Base-by-base conservation (phyloP, 2,329 filamentous ascomycete genomes). In the Phyllosticta paracitricarpa region DNA sequence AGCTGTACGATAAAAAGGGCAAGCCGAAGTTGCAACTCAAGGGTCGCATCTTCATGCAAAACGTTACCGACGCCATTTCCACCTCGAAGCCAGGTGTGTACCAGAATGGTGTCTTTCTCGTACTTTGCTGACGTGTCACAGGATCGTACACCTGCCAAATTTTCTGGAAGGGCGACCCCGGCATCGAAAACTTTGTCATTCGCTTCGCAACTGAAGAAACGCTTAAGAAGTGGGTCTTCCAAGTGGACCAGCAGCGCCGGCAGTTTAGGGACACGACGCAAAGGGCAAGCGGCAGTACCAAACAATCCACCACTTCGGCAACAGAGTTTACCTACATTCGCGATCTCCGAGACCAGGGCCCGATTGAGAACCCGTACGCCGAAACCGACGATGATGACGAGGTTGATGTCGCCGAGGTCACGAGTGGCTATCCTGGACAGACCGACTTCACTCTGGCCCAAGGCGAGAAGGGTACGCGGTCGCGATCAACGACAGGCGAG, bases 21-120 rank as follows among this genome's bases (percentile, higher is more conserved):
- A 96, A 93, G 75, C 77, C 81, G 28, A 84, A 82, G 66, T 81
- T 97, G 64, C 92, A 97, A 75, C 82, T 99, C 30, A 99, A 99
- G 76, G 94, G 94, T 51, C 86, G 94, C 58, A 99, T 99, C 69
- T 97, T 97, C 77, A 97, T 99, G 92, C 91, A 92, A 67, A 99
- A 99, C 70, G 93, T 99, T 60, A 97, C 92, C 51, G 91, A 97
- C 73, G 87, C 96, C n/a, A 80, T 96, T 52, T 92, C 89, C 19
- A 80, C 94, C 63, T 86, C 88, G 57, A 96, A 92, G 74, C 89
- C 91, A 75, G 91, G 92, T 95, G 83, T 71, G 83, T 71, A 62
- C n/a, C 26, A 40, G 25, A 35, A 6, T 25, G 28, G 8, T 48
- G 5, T n/a, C 56, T 10, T 8, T 51, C 17, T 58, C 19, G 51